A percentile compares a stretch with the other conserved stretches of the same genome.
These are phyloP conservation scores for Kodamaea restingae DNA, from an alignment of 805 yeast species.

Conservation along the genomic window DNA sequence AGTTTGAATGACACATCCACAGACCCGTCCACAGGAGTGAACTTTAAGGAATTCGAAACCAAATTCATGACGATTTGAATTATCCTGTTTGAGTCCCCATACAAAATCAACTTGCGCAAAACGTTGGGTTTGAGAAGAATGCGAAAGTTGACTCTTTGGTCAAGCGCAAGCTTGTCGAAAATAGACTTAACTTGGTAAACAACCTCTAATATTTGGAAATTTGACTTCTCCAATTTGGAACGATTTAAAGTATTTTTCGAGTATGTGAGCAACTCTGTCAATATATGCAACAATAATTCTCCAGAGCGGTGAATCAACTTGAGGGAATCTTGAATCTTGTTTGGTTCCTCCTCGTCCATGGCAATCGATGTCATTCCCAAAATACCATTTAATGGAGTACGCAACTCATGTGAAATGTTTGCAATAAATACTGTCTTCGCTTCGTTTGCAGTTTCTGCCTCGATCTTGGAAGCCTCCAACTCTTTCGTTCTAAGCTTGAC, in stretches of 20 bases:
- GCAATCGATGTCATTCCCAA: constrained; percentile 94
- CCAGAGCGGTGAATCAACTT: constrained; percentile 88
- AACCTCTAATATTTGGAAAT: constrained; percentile 75
- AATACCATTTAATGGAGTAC: constrained; percentile 95
- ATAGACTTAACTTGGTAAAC: constrained; percentile 82
- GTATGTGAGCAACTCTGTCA: constrained; percentile 87
- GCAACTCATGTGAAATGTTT: constrained; percentile 86
- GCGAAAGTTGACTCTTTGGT: constrained; percentile 66
- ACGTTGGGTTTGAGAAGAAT: constrained; percentile 61
- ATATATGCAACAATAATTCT: constrained; percentile 78
- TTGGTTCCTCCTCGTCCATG: constrained; percentile 74
- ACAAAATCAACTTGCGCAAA: constrained; percentile 59
- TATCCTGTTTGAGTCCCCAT: constrained; percentile 87
- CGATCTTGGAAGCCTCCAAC: constrained; percentile 79
- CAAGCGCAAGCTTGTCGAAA: constrained; percentile 74
- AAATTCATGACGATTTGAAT: constrained; percentile 90
- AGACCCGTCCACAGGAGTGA: constrained; percentile 85
- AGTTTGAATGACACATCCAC: constrained; percentile 61
- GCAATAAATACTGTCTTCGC: constrained; percentile 94
- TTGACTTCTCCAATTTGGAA: constrained; percentile 76
- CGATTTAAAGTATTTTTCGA: constrained; percentile 87
- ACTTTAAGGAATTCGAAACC: constrained; percentile 85
- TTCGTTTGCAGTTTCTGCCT: constrained; percentile 93
- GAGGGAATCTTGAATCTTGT: constrained; percentile 67
- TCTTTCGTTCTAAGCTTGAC: constrained; percentile 84